Evolutionary conservation across 2,329 filamentous ascomycete species (phyloP).

Genomic region (Fonsecaea nubica): DNA sequence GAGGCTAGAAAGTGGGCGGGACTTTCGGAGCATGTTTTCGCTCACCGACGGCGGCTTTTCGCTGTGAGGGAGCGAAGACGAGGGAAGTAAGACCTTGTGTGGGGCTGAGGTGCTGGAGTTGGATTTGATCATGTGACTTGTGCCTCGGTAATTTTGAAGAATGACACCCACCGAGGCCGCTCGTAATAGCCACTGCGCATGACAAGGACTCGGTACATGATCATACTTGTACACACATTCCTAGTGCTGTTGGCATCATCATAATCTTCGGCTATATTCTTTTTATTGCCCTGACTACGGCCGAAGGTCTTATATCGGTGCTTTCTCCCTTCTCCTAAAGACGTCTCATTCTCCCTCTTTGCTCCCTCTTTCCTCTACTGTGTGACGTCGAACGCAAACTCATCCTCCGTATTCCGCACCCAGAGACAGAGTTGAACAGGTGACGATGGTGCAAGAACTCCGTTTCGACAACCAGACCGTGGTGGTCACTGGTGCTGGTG

Average conservation of each 20-base stretch:
- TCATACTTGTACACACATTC: background rate
- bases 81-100: no score
- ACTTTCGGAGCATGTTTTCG: slow-evolving; percentile 2
- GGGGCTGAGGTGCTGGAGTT: slow-evolving; percentile 5
- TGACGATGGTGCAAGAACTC: slow-evolving; percentile 68
- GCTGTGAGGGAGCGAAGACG: no score
- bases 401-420: slow-evolving; percentile 12
- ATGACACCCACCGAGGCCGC: slow-evolving; percentile 21
- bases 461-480: slow-evolving; percentile 88
- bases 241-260: slow-evolving; percentile 15
- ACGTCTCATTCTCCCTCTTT: background rate
- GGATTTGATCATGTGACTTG: slow-evolving; percentile 5
- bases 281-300: background rate
- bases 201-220: background rate
- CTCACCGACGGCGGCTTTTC: background rate
- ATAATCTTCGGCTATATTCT: slow-evolving; percentile 10
- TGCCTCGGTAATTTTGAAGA: slow-evolving; percentile 21
- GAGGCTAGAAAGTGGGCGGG: slow-evolving; percentile 5
- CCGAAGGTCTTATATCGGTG: slow-evolving; percentile 2
- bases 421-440: slow-evolving; percentile 16
- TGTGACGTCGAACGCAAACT: background rate
- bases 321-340: background rate
- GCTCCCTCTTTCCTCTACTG: background rate
- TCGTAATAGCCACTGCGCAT: slow-evolving; percentile 4
- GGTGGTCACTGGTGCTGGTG: slow-evolving; percentile 85